A percentile compares a stretch with the other conserved stretches of the same genome.
Conservation (phyloP, 306 rosid species). For the Begonia peltatifolia region DNA sequence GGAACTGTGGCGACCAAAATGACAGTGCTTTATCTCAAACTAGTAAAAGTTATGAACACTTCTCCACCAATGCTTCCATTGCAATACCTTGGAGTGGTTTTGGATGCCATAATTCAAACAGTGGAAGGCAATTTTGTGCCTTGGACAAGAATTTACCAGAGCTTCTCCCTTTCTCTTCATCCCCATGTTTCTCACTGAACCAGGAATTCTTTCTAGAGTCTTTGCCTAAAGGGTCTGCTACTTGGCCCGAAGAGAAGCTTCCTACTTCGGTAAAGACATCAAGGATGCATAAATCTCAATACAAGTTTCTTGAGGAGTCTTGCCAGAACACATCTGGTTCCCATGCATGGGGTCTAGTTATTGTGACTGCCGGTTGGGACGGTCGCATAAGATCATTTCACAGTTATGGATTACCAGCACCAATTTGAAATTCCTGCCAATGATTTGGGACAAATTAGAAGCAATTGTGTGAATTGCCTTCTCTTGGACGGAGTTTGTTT, state of each 20-base stretch:
- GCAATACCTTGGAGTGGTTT: conserved; percentile 83
- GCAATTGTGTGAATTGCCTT: no score
- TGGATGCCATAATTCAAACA: conserved; percentile 21
- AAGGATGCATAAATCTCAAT: conserved; percentile 42
- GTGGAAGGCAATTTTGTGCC: conserved; percentile 21
- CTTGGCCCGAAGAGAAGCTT: conserved; percentile 99
- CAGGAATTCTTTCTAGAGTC: conserved; percentile 60
- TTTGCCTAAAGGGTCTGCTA: conserved; percentile 79
- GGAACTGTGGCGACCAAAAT: conserved; percentile 48
- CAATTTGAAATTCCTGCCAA: conserved; percentile 20
- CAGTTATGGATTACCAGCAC: conserved; percentile 75
- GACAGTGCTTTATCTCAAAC: conserved; percentile 24
- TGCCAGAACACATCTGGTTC: conserved; percentile 53
- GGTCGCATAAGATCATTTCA: conserved; percentile 81
- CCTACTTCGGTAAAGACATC: conserved; percentile 30
- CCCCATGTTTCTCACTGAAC: conserved; percentile 46
- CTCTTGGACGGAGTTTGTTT: no score
- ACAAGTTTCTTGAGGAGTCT: conserved; percentile 66
- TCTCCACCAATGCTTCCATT: conserved; percentile 51
- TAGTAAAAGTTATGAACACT: conserved; percentile 50
- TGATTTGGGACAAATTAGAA: no score
- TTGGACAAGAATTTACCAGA: conserved; percentile 23
- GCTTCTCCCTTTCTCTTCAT: conserved; percentile 21
- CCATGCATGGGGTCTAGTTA: conserved; percentile 92
- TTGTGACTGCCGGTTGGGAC: conserved; percentile 91